Base-by-base conservation (phyloP, 2,329 filamentous ascomycete species). In the Calonectria ilicicola region DNA sequence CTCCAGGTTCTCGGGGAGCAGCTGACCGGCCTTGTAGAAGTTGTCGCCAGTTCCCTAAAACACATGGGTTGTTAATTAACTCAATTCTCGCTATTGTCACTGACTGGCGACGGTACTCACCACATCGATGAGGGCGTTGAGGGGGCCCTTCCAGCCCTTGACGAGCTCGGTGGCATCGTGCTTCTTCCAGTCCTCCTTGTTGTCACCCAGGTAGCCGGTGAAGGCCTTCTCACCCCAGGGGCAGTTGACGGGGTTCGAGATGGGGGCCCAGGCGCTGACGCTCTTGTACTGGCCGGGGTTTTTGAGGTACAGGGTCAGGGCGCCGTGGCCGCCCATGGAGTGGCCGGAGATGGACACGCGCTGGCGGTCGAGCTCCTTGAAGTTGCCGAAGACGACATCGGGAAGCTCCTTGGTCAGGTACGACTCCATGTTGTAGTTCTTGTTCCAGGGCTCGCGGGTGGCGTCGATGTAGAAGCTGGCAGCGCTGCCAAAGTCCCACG, bases 171-270 rank as follows among this genome's bases (percentile, higher is more conserved):
- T 97, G 6, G 97, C 95, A 83, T 99, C 97, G 83, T 98, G 94
- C 84, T 92, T 91, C 84, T 93, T 93, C 95, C 97, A 98, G 84
- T 90, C 92, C 73, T 91, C 90, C 80, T 90, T 89, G 74, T 95
- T 89, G 19, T 90, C 91, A 21, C 97, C 96, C 56, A 99, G 90
- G 86, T 99, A 99, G 7, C 97, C 96, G 32, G 86, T 86, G 83
- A 99, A 98, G 0, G 97, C 97, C 90, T 99, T 99, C 84, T 98
- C 89, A 35, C 97, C 97, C 97, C 97, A 99, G 1, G 94, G 94
- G 80, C 94, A 97, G 77, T 93, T 91, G 74, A 89, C 88, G 1
- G 96, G 97, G 87, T 98, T 98, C 64, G 92, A 85, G 80, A 98
- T 97, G 23, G 96, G 96, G 62, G 97, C 94, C 82, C 97, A 98